Percentiles rank a stretch among this genome's conserved stretches.
Evolutionary conservation across 441 rosid genomes (phyloP).

Genomic region (Aleurites moluccanus): DNA sequence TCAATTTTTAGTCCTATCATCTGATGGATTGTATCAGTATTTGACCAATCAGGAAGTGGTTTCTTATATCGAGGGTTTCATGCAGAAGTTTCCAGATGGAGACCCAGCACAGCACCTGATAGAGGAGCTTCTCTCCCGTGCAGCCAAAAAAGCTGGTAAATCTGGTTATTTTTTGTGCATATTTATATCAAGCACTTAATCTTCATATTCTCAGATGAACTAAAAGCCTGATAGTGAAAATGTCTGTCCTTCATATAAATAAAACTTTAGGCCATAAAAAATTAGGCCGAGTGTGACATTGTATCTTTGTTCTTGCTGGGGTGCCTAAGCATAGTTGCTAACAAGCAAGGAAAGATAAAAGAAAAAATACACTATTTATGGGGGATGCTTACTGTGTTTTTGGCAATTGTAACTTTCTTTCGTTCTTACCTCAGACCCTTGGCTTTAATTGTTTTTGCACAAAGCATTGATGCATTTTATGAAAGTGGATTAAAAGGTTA

Average conservation of each 20-base stretch:
- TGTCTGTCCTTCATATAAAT: neutral
- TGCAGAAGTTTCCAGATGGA: constrained; percentile 94
- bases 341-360: neutral
- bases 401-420: neutral
- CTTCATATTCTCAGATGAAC: constrained; percentile 9
- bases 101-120: constrained; percentile 95
- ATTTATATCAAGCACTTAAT: constrained; percentile 11
- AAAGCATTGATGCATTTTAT: neutral
- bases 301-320: neutral
- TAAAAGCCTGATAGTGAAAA: neutral
- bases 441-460: neutral
- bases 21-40: constrained; percentile 98
- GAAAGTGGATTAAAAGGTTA: neutral
- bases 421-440: neutral
- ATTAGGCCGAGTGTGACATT: neutral
- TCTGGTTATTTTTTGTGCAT: neutral
- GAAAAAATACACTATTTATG: neutral
- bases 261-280: neutral
- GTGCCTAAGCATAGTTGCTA: neutral
- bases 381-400: neutral
- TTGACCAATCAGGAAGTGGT: constrained; percentile 92
- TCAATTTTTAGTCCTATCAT: constrained; percentile 85
- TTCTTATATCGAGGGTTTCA: constrained; percentile 66
- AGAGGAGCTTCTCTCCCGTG: constrained; percentile 86
- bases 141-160: constrained; percentile 96